Conservation (phyloP, 2,329 filamentous ascomycete species). For the Fusarium domesticum region DNA sequence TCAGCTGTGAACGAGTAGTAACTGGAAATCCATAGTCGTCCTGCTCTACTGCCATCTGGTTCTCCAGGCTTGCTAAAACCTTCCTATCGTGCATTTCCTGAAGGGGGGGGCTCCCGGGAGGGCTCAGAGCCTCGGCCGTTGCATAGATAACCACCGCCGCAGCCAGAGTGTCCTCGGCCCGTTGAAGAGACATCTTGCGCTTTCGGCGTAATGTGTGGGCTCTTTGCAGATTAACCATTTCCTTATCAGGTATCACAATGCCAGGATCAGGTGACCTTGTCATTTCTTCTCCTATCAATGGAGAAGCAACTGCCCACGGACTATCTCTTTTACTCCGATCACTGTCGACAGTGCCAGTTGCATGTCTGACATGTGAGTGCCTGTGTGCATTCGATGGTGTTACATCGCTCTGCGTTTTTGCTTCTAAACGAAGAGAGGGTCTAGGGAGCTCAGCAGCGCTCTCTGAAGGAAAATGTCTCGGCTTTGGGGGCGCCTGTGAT, state of each 20-base stretch:
- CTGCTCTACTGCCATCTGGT: constrained; percentile 26
- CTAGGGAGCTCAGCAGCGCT: not conserved
- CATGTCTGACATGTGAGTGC: constrained; percentile 16
- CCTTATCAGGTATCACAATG: constrained; percentile 44
- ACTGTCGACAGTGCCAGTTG: constrained; percentile 9
- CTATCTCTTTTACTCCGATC: constrained; percentile 16
- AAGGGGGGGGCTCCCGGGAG: constrained; percentile 35
- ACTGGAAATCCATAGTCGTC: constrained; percentile 33
- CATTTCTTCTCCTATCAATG: constrained; percentile 12
- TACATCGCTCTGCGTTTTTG: constrained; percentile 8
- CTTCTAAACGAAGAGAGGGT: not conserved
- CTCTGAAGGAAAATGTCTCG: constrained; percentile 1
- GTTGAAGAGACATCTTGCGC: constrained; percentile 43
- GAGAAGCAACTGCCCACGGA: constrained; percentile 2
- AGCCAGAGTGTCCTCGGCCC: constrained; percentile 52
- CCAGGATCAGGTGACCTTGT: constrained; percentile 44
- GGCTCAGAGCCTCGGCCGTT: constrained; percentile 46
- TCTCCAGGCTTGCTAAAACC: constrained; percentile 27
- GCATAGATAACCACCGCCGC: constrained; percentile 55
- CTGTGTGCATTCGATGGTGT: constrained; percentile 12
- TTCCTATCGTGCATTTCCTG: constrained; percentile 25
- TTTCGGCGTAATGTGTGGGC: constrained; percentile 45
- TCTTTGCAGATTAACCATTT: constrained; percentile 39
- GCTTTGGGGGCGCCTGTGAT: constrained; percentile 3
- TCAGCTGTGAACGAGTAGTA: constrained; percentile 33